Conservation (phyloP, 1,139 yeast genomes). For the Kluyveromyces sp. region DNA sequence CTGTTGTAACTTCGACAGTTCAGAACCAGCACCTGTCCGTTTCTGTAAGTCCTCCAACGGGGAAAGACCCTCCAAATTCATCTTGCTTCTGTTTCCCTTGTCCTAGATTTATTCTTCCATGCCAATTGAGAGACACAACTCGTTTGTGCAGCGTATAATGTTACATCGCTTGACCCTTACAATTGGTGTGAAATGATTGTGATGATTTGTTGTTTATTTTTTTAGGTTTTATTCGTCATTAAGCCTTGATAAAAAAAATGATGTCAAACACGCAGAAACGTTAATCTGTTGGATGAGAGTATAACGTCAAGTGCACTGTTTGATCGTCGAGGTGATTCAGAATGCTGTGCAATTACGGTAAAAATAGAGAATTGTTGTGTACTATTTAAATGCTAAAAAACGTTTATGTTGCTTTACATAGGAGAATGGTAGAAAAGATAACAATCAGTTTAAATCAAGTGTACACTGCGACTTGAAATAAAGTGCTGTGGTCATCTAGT, state of each 20-base stretch:
- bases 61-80: not conserved
- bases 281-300: no score
- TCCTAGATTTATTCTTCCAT: not conserved
- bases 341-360: not conserved
- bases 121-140: not conserved
- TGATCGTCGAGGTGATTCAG: not conserved
- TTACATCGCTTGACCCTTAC: no score
- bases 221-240: not conserved
- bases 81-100: not conserved
- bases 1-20: not conserved
- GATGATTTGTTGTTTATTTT: not conserved
- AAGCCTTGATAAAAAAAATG: no score
- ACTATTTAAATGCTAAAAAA: constrained; percentile 1
- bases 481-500: not conserved
- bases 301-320: no score
- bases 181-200: no score
- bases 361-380: not conserved
- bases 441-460: no score
- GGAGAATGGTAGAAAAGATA: no score
- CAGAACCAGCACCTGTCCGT: constrained; percentile 1
- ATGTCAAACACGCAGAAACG: no score
- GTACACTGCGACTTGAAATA: not conserved
- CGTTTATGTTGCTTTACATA: constrained; percentile 1
- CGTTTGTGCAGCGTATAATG: no score
- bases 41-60: constrained; percentile 2